Evolutionary conservation across 1,284 basidiomycete species (phyloP), one percentile per base, ranked within the genome.

Genomic region (Hypsizygus ulmarius): DNA sequence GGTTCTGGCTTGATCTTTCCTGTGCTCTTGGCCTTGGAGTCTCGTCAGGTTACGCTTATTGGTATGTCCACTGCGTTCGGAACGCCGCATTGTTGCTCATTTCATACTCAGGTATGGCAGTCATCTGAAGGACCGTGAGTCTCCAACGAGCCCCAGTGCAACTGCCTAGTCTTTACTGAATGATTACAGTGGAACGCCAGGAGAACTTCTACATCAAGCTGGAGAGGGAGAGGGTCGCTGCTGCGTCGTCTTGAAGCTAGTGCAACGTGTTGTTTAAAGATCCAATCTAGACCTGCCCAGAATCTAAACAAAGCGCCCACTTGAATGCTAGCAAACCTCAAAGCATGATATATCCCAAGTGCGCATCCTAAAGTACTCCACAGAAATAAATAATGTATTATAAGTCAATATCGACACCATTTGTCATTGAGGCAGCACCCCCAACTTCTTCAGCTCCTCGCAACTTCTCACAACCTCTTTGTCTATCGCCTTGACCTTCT

Each of bases 121-220:
- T 64, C 90, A 92, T 69, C 69, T 93, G 60, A 85, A 84, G 66
- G 52, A 63, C 59, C 73, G 89, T 91, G 65, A 75, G 87, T 74
- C 35, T 9, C 54, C 25, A 36, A 19, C 10, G 30, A 33, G n/a
- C 32, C 19, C 27, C 14, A 12, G n/a, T 34, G 8, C 7, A 7
- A 7, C 21, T 25, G 37, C 28, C 37, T 38, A 33, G 39, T 18
- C 43, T 59, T 64, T 38, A 67, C 56, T 21, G 38, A 43, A 45
- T 38, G 18, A 50, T 55, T 32, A 28, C 63, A 93, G 90, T 90
- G 48, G 83, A 84, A 63, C 76, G 74, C 52, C 86, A 90, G 65
- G 90, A 93, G 70, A 82, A 80, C 61, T 91, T 75, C 71, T 93
- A 93, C 71, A 71, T 91, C 62, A 90, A 82, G 67, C 76, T 91